These are phyloP conservation scores for Glycine latifolia DNA, from an alignment of 306 rosid genomes.

Conservation along the genomic window DNA sequence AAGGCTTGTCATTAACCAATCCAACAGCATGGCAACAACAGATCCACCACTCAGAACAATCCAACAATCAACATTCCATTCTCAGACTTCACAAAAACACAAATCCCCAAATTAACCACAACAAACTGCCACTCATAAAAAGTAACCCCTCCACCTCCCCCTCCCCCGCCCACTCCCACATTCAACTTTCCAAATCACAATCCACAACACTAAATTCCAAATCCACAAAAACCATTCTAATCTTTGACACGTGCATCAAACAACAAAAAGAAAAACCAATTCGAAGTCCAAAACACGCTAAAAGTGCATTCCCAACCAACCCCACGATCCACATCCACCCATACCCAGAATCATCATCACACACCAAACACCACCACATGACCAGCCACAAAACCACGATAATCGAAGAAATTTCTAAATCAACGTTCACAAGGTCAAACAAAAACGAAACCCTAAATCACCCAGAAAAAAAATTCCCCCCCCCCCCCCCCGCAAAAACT, in stretches of 20 bases:
- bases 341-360: neutral
- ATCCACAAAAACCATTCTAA: constrained; percentile 28
- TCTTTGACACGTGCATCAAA: neutral
- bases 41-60: constrained; percentile 1
- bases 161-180: neutral
- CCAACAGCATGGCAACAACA: neutral
- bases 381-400: neutral
- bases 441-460: neutral
- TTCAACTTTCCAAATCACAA: constrained; percentile 12
- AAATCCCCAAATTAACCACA: neutral
- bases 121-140: neutral
- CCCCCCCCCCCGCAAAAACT: neutral
- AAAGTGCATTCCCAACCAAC: neutral
- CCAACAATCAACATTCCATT: neutral
- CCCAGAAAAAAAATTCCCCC: neutral
- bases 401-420: neutral
- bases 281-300: constrained; percentile 3
- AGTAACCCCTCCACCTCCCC: too few species aligned
- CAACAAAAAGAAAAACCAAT: neutral
- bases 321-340: constrained; percentile 29
- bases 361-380: neutral
- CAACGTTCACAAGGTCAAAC: constrained; percentile 41
- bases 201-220: neutral
- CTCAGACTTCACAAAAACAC: neutral
- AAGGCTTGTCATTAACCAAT: neutral